Evolutionary conservation across 805 yeast species (phyloP).

Genomic region (Candida nonsorbophila): DNA sequence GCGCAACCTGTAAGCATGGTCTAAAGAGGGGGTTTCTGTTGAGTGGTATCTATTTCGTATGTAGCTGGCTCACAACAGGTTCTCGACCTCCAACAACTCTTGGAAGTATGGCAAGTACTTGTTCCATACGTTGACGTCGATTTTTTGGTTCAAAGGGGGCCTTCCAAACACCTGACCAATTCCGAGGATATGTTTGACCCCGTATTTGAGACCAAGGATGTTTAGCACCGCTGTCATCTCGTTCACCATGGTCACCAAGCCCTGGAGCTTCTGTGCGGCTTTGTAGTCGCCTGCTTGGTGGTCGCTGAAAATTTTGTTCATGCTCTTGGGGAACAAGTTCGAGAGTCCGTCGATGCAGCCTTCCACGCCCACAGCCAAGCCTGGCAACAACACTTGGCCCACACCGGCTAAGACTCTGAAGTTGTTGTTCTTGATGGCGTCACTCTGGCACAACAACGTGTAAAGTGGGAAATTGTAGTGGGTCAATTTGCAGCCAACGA

Average conservation of each 20-base stretch:
- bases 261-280: slow-evolving; percentile 40
- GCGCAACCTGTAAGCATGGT: too few species aligned
- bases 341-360: slow-evolving; percentile 52
- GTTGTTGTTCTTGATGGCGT: slow-evolving; percentile 28
- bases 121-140: slow-evolving; percentile 9
- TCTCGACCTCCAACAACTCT: slow-evolving; percentile 7
- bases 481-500: slow-evolving; percentile 49
- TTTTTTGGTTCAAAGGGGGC: slow-evolving; percentile 41
- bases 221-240: slow-evolving; percentile 39
- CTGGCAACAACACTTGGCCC: slow-evolving; percentile 49
- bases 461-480: slow-evolving; percentile 49
- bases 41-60: too few species aligned
- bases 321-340: slow-evolving; percentile 48
- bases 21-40: too few species aligned
- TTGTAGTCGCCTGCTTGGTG: slow-evolving; percentile 31
- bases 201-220: slow-evolving; percentile 45
- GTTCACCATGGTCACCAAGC: slow-evolving; percentile 40
- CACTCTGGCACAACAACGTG: slow-evolving; percentile 39
- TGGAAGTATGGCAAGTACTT: slow-evolving; percentile 8
- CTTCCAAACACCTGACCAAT: slow-evolving; percentile 45
- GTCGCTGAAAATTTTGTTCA: slow-evolving; percentile 36
- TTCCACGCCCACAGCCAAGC: slow-evolving; percentile 38
- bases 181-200: slow-evolving; percentile 27
- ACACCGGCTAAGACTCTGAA: slow-evolving; percentile 46
- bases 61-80: too few species aligned